Conservation (phyloP, 805 yeast genomes). For the Clavispora vitiphila region DNA sequence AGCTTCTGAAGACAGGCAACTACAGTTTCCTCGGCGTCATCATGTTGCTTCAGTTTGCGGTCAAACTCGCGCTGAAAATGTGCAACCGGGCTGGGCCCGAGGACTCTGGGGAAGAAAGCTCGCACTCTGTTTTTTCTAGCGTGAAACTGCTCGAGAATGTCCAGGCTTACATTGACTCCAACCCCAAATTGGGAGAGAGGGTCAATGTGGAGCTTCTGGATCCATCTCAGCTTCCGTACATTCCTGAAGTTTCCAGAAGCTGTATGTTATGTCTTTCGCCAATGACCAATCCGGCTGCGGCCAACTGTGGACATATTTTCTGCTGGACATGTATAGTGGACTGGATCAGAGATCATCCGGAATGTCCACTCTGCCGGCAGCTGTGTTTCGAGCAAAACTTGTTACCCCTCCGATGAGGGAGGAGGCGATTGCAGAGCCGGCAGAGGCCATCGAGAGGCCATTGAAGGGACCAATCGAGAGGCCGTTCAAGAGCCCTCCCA, state of each 20-base stretch:
- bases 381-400: conserved; percentile 57
- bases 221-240: conserved; percentile 52
- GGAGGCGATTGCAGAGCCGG: too few relatives aligned
- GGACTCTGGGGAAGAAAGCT: neutral
- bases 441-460: too few relatives aligned
- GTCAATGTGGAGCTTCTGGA: conserved; percentile 52
- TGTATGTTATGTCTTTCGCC: conserved; percentile 82
- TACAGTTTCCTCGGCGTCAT: conserved; percentile 73
- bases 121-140: conserved; percentile 1
- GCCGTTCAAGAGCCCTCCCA: too few relatives aligned
- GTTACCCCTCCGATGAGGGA: conserved; percentile 45
- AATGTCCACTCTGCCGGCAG: conserved; percentile 89
- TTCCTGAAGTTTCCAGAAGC: conserved; percentile 63
- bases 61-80: conserved; percentile 35
- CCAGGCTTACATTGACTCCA: conserved; percentile 2
- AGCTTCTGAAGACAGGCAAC: conserved; percentile 45
- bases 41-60: conserved; percentile 47
- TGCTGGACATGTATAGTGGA: conserved; percentile 90
- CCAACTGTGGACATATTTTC: conserved; percentile 87
- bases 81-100: neutral
- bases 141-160: conserved; percentile 11
- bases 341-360: conserved; percentile 84
- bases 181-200: conserved; percentile 1
- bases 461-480: too few relatives aligned
- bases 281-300: conserved; percentile 79